A percentile compares a stretch with the other conserved stretches of the same genome.
phyloP scores from a whole-genome alignment of 1,139 yeast species.

The Blastobotrys proliferans region DNA sequence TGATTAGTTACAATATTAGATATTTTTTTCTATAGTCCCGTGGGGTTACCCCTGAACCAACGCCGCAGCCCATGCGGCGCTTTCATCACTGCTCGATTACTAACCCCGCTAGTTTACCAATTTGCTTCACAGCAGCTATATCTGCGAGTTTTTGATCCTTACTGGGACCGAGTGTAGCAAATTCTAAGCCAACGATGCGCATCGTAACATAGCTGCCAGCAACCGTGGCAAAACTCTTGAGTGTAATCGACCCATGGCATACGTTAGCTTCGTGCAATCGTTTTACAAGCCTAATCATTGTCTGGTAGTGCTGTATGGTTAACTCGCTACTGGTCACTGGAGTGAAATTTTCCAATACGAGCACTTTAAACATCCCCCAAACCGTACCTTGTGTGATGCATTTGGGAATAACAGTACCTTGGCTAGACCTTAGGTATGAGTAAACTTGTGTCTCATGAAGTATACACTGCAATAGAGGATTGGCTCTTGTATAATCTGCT shows the following conservation, averaged over 20 bases:
- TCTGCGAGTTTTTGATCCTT: neutral
- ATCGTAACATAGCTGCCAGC: neutral
- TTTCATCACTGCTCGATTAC: too few relatives aligned
- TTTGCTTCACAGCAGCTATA: neutral
- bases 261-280: slow-evolving; percentile 6
- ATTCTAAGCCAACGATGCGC: slow-evolving; percentile 4
- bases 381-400: slow-evolving; percentile 1
- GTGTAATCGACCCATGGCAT: slow-evolving; percentile 1
- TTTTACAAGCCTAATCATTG: neutral
- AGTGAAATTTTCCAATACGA: slow-evolving; percentile 5
- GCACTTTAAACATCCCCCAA: slow-evolving; percentile 9
- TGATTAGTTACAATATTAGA: too few relatives aligned
- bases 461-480: neutral
- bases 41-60: too few relatives aligned
- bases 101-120: neutral
- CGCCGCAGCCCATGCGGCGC: too few relatives aligned
- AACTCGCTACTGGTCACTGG: neutral
- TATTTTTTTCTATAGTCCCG: too few relatives aligned
- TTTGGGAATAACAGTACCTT: slow-evolving; percentile 3
- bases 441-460: slow-evolving; percentile 6
- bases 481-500: slow-evolving; percentile 8
- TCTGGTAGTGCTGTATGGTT: neutral
- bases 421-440: neutral
- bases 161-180: neutral
- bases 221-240: slow-evolving; percentile 6